Base-by-base conservation (phyloP, 2,329 filamentous ascomycete species). In the Colletotrichum sp. region DNA sequence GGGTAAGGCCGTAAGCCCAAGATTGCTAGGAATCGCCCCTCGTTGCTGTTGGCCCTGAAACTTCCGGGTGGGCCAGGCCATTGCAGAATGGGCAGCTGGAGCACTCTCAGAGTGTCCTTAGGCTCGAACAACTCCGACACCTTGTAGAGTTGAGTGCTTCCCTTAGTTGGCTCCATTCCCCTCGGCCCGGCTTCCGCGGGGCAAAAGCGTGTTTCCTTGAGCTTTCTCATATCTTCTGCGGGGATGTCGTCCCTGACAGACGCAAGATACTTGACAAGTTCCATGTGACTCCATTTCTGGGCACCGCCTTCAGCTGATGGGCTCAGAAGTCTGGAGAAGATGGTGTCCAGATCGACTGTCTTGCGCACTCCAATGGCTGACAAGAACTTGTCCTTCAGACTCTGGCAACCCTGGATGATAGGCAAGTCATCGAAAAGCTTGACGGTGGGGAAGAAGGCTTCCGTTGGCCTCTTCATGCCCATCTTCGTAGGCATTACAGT, bases 351-450 rank as follows among this genome's bases (percentile, higher is more conserved):
- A 79, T 99, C 97, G 24, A 99, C 93, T 0, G 97, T 99, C 86
- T 99, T 99, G 75, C 97, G 93, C 30, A 99, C 96, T 5, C 97
- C 96, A 36, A 99, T 88, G 3, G 94, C 91, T 4, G 90, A 86
- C 59, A 99, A 85, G 77, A 99, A 95, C 82, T 98, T 98, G 61
- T 99, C 96, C 82, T 98, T 99, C 15, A 98, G 91, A 36, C 93
- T 92, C 55, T 93, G 92, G 59, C 96, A 92, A 15, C 92, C 92
- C 78, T 93, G 91, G 3, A 99, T 92, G 15, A 94, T 93, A 0
- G 97, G 96, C 18, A 99, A 88, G 82, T 99, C 97, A 77, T 98
- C 96, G 81, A 99, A 99, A 1, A 99, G 88, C 82, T 95, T 97
- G 48, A 99, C 97, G n/a, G 92, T 94, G 3, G 95, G 92, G 81